Conservation (phyloP, 2,329 filamentous ascomycete genomes). For the Sclerotinia spermophila region DNA sequence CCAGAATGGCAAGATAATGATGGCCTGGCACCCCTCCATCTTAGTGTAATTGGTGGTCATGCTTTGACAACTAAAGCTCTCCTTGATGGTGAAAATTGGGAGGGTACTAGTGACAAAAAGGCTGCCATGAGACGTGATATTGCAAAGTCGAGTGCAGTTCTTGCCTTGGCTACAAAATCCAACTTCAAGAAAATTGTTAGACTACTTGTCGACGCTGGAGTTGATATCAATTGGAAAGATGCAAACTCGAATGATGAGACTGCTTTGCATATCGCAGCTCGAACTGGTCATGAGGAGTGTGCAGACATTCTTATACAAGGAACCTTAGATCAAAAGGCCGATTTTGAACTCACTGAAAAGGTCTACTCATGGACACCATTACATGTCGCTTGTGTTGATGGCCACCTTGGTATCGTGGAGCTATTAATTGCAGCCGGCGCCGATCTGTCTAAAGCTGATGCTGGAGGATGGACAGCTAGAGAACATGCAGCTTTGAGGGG, state of each 20-base stretch:
- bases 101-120: slow-evolving; percentile 57
- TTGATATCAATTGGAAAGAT: slow-evolving; percentile 92
- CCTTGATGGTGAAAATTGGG: slow-evolving; percentile 75
- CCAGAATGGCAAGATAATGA: slow-evolving; percentile 88
- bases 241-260: slow-evolving; percentile 72
- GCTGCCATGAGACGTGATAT: slow-evolving; percentile 64
- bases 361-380: slow-evolving; percentile 94
- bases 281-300: slow-evolving; percentile 80
- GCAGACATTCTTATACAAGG: slow-evolving; percentile 72
- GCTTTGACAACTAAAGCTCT: slow-evolving; percentile 78
- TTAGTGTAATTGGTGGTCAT: slow-evolving; percentile 89
- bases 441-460: slow-evolving; percentile 69
- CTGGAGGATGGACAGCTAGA: slow-evolving; percentile 88
- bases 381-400: slow-evolving; percentile 88
- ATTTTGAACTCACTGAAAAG: slow-evolving; percentile 75
- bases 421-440: slow-evolving; percentile 76
- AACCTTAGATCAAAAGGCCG: slow-evolving; percentile 63
- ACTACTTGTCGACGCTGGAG: slow-evolving; percentile 82
- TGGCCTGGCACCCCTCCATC: slow-evolving; percentile 84
- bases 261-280: slow-evolving; percentile 84
- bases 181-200: slow-evolving; percentile 83
- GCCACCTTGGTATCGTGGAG: slow-evolving; percentile 70
- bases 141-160: slow-evolving; percentile 79
- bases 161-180: slow-evolving; percentile 82
- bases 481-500: slow-evolving; percentile 91